Evolutionary conservation across 805 yeast genomes (phyloP).

Genomic region (Nakazawaea wyomingensis): DNA sequence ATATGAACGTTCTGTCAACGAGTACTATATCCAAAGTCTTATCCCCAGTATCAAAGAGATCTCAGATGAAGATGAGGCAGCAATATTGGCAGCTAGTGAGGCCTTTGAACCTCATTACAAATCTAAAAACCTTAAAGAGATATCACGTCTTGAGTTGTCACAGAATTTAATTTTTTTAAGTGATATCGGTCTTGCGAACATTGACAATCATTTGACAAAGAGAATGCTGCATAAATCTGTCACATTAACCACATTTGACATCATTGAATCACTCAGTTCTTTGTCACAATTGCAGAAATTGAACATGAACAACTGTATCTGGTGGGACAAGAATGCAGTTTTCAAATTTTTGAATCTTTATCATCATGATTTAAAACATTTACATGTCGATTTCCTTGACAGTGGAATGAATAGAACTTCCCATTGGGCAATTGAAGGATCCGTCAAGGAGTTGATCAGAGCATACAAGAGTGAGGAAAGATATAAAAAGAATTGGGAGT

Average conservation of each 20-base stretch:
- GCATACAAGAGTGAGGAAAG: conserved; percentile 6
- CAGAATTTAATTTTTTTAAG: conserved; percentile 27
- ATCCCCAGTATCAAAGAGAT: conserved; percentile 18
- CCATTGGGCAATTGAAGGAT: conserved; percentile 34
- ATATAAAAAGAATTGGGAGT: conserved; percentile 6
- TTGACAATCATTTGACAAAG: conserved; percentile 17
- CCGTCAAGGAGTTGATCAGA: conserved; percentile 1
- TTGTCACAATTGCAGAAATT: conserved; percentile 32
- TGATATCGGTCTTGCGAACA: conserved; percentile 19
- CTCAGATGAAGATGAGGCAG: conserved; percentile 15
- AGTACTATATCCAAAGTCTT: conserved; percentile 7
- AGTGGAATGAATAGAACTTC: conserved; percentile 45
- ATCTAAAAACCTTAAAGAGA: conserved; percentile 6
- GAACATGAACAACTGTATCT: conserved; percentile 25
- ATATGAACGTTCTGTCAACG: neutral
- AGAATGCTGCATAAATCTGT: conserved; percentile 10
- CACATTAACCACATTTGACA: conserved; percentile 10
- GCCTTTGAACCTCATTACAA: conserved; percentile 7
- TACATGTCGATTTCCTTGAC: conserved; percentile 35
- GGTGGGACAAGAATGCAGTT: conserved; percentile 27
- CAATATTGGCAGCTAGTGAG: neutral
- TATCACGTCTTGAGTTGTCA: conserved; percentile 6
- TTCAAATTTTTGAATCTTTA: conserved; percentile 17
- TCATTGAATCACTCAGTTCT: conserved; percentile 23
- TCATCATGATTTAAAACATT: conserved; percentile 12